Evolutionary conservation across 805 yeast species (phyloP).

Genomic region (Saccharomycopsis sp.): DNA sequence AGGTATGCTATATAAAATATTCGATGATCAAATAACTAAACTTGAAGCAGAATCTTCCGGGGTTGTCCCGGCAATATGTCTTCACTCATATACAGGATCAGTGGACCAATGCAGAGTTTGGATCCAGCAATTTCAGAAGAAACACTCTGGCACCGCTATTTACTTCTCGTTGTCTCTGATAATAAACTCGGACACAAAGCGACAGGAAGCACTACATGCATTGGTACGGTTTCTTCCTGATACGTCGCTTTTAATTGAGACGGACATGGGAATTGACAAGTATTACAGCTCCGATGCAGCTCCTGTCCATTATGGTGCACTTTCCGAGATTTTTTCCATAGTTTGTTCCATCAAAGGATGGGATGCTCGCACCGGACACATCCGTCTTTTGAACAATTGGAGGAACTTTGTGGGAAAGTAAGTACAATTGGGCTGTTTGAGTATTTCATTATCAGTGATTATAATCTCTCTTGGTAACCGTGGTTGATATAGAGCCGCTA

Average conservation of each 20-base stretch:
- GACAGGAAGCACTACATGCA: slow-evolving; percentile 23
- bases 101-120: slow-evolving; percentile 54
- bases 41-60: not conserved
- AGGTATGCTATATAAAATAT: slow-evolving; percentile 46
- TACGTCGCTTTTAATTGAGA: slow-evolving; percentile 41
- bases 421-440: too few relatives aligned
- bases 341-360: slow-evolving; percentile 1
- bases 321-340: not conserved
- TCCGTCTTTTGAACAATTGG: not conserved
- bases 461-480: too few relatives aligned
- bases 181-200: slow-evolving; percentile 32
- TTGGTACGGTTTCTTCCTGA: slow-evolving; percentile 32
- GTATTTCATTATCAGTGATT: too few relatives aligned
- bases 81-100: slow-evolving; percentile 88
- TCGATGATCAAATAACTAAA: slow-evolving; percentile 24
- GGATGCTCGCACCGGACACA: not conserved
- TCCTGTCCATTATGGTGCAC: not conserved
- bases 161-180: slow-evolving; percentile 49
- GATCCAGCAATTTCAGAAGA: slow-evolving; percentile 30
- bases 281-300: slow-evolving; percentile 1
- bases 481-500: too few relatives aligned
- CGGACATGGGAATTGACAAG: slow-evolving; percentile 37
- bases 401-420: not conserved
- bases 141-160: slow-evolving; percentile 25
- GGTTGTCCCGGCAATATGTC: slow-evolving; percentile 40